Percentiles rank a stretch among this genome's conserved stretches.
phyloP scores from a whole-genome alignment of 148 eudicot genomes.

The Tetragonia tetragonoides region DNA sequence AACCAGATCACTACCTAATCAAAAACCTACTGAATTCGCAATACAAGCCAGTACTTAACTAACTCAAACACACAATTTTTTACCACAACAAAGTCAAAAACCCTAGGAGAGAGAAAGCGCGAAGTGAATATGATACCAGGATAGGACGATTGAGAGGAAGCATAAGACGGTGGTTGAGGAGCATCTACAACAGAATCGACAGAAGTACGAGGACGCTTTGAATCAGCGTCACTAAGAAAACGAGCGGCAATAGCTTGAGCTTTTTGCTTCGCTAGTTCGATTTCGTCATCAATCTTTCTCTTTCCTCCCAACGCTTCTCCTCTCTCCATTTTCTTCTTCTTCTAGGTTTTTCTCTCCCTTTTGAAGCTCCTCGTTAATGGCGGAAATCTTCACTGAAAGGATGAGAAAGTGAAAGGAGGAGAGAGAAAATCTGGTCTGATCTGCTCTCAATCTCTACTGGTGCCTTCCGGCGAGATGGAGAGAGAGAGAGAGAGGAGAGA shows the following conservation, averaged over 20 bases:
- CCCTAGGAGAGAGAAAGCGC: background rate
- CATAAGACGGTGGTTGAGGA: conserved; percentile 12
- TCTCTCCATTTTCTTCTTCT: conserved; percentile 2
- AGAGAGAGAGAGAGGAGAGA: background rate
- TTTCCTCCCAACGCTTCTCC: conserved; percentile 28
- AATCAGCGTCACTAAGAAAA: conserved; percentile 29
- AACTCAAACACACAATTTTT: background rate
- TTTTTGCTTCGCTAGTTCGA: conserved; percentile 42
- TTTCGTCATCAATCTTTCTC: conserved; percentile 43
- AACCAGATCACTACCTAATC: background rate
- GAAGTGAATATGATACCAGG: conserved; percentile 16
- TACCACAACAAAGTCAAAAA: background rate
- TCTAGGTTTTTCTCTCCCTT: background rate
- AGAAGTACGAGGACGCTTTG: conserved; percentile 33
- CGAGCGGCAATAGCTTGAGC: conserved; percentile 47
- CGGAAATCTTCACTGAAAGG: background rate
- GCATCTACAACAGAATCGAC: background rate
- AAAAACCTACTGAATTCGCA: too few relatives aligned
- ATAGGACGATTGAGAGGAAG: conserved; percentile 19
- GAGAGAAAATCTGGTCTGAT: background rate
- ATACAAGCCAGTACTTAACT: background rate
- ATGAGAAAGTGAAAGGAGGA: background rate
- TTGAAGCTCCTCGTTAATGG: conserved; percentile 1
- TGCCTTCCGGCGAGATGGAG: background rate
- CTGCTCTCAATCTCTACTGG: background rate